Base-by-base conservation (phyloP, 805 yeast genomes). In the Candida quercuum region DNA sequence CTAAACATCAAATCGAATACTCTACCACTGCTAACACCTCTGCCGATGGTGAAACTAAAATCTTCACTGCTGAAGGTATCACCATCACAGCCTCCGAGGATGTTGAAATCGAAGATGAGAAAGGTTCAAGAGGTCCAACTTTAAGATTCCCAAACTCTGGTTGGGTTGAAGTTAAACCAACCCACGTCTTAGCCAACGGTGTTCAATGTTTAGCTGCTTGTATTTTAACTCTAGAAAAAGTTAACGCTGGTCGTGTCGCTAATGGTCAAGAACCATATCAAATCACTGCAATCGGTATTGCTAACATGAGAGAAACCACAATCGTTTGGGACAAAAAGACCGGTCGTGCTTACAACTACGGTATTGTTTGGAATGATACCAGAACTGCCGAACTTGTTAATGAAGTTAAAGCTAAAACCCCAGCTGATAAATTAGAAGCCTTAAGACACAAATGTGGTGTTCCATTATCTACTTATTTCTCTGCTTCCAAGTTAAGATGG, bases 281-380 rank as follows among this genome's bases (percentile, higher is more conserved):
- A 48, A 78, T 89, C 41, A 74, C 69, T 41, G 78, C 86, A 33
- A 72, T 89, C 49, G 98, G 98, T 19, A 76, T 89, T 48, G 93
- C 97, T 36, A 91, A 88, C 63, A 94, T 91, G 93, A 76, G 98
- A 57, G 98, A 89, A 64, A 89, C 98, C 30, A 82, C 95, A 21
- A 72, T 83, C 37, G 79, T 89, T 34, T 89, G 96, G 96, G 81
- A 87, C 40, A 73, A 78, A 47, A 68, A 68, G 37, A 87, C 96
- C 2, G 96, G 96, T 28, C 94, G 96, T 4, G 73, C 87, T 38
- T 74, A 81, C 56, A 81, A 85, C 57, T 65, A 65, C 38, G 97
- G 96, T 54, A 86, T 89, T 59, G 95, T 89, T 26, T 89, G 98
- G 98, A 86, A 91, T 45, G 98, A 89, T 64, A 85, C 95, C 28